Evolutionary conservation across 192 early-diverging fungal genomes (phyloP), one percentile per base, ranked within the genome.

Genomic region (Rhizophagus sp.): DNA sequence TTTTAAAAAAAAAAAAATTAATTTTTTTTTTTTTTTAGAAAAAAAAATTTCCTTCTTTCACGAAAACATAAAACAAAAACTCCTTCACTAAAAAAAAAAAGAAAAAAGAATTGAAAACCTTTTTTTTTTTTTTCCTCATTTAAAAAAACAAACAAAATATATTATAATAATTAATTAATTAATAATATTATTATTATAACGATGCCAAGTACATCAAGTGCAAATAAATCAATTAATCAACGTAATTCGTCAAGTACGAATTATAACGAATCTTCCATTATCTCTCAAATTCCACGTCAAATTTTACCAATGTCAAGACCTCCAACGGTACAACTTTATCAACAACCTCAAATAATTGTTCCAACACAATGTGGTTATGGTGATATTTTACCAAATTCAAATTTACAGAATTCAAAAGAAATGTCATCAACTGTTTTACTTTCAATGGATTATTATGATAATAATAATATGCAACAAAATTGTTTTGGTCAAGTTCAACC

Each of bases 321-420:
- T 22, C 24, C 72, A 2, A 19, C 72, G 52, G 22, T 22, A 33
- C 72, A 73, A 52, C 15, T 12, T 73, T 39, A 8, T 25, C 72
- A 73, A 25, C 64, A 65, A 66, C 72, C 72, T 52, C 72, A 73
- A 52, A 50, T 73, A 49, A 73, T 73, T 24, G 72, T 73, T 19
- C 72, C 72, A 12, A 73, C 72, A 73, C 72, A 73, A 13, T 30
- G 3, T 25, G 39, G 69, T 15, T 57, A n/a, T 34, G 72, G 47
- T 30, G 72, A 74, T 57, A 33, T 74, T 5, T 39, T 47, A 33
- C 52, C 41, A 52, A 73, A 73, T 73, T 50, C n/a, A 15, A 39
- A 30, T 12, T 30, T 41, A 12, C 47, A 27, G 33, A 34, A 11
- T 30, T 74, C 72, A 24, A 49, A 73, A 25, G 41, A 49, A 10